Base-by-base conservation (phyloP, 805 yeast genomes). In the Nakazawaea peltata region DNA sequence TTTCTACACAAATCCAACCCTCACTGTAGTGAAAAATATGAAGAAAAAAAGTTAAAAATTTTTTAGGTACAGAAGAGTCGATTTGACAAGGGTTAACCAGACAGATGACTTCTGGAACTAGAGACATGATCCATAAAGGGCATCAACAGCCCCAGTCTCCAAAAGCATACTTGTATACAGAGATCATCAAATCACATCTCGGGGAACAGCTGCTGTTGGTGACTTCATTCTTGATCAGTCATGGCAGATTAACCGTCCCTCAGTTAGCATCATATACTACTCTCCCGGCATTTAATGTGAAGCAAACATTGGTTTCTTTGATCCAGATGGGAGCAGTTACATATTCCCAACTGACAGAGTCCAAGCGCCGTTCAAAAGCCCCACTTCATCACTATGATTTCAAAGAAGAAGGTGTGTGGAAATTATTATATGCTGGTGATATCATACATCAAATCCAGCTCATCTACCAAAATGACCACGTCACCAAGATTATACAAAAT, bases 251-350 rank as follows among this genome's bases (percentile, higher is more conserved):
- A 24, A 67, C 74, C 0, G 64, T 78, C 2, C 54, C 53, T 17
- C 86, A 82, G 32, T 45, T 87, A 16, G 53, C 68, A 28, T 51
- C 56, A 19, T 57, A 59, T 34, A 61, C 79, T 2, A 56, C 59
- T 7, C 51, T 81, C 32, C 69, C 79, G 1, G 35, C 61, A 0
- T 53, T 69, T 11, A 57, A 69, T 11, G 73, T 84, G 14, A 77
- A 77, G 44, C 71, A 79, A 23, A 65, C 82, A 0, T 61, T 90
- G 28, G 94, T 84, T 4, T 72, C 88, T 6, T 60, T 90, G 47
- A 66, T 88, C 27, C 96, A 90, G 56, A 63, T 85, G 42, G 74
- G 82, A 40, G 81, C 94, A 54, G 77, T 84, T 8, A 69, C 69
- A 17, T 75, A 75, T 48, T 77, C 87, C 75, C 59, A 75, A 19